Evolutionary conservation across 176 grass and related monocot genomes (phyloP).

Genomic region (Eleusine indica): DNA sequence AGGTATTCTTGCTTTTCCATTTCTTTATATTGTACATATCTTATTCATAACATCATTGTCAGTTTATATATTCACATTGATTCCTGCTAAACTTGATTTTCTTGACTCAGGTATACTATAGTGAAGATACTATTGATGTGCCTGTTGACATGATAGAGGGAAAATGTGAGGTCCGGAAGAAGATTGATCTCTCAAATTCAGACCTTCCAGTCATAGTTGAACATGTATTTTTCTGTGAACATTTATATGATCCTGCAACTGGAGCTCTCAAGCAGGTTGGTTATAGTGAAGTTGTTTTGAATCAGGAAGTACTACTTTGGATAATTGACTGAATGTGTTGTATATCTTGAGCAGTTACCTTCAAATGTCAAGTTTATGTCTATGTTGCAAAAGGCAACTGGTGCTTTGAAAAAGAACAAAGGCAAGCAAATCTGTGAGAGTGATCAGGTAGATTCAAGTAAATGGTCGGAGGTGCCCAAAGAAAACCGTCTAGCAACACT

Average conservation of each 20-base stretch:
- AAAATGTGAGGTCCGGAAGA: constrained; percentile 93
- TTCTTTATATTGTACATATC: constrained; percentile 22
- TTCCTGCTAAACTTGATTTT: constrained; percentile 47
- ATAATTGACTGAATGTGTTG: constrained; percentile 48
- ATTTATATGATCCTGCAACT: constrained; percentile 78
- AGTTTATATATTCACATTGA: neutral
- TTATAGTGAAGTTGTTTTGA: constrained; percentile 40
- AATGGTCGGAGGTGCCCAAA: constrained; percentile 59
- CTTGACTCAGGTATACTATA: constrained; percentile 84
- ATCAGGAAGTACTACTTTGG: constrained; percentile 25
- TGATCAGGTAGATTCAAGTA: constrained; percentile 53
- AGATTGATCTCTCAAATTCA: constrained; percentile 65
- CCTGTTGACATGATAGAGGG: constrained; percentile 83
- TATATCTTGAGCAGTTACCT: constrained; percentile 65
- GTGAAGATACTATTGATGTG: constrained; percentile 79
- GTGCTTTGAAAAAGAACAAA: constrained; percentile 72
- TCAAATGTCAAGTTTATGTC: constrained; percentile 66
- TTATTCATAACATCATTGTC: neutral
- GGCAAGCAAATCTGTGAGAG: constrained; percentile 81
- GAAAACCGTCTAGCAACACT: constrained; percentile 80
- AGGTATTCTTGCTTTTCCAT: constrained; percentile 52
- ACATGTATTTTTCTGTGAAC: constrained; percentile 94
- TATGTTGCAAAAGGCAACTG: constrained; percentile 44
- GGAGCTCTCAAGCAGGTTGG: constrained; percentile 95
- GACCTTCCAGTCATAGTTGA: constrained; percentile 73